Evolutionary conservation across 306 rosid genomes (phyloP).

Genomic region (Pyrus betulifolia): DNA sequence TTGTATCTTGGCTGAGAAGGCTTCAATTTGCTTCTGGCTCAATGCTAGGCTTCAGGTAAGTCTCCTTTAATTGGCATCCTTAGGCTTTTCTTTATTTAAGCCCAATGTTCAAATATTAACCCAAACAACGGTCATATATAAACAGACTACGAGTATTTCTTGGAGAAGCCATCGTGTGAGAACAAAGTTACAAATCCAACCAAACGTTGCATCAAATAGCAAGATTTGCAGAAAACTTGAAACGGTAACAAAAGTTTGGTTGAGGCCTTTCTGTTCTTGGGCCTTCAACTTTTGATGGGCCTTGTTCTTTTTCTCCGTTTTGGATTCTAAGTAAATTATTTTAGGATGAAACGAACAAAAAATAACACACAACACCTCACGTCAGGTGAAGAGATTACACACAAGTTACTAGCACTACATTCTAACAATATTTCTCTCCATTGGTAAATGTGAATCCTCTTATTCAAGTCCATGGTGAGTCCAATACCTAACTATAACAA

Average conservation of each 20-base stretch:
- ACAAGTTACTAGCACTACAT: background rate
- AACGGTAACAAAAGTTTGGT: background rate
- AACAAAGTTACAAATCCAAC: background rate
- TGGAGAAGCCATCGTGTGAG: background rate
- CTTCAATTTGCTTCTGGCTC: too few species aligned
- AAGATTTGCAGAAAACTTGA: background rate
- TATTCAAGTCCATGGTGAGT: too few species aligned
- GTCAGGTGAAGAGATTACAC: background rate
- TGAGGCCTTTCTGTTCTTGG: background rate
- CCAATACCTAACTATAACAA: too few species aligned
- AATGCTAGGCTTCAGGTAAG: too few species aligned
- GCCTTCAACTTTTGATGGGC: background rate
- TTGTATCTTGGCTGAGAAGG: too few species aligned
- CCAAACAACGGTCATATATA: too few species aligned
- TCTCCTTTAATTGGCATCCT: too few species aligned
- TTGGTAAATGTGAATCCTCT: background rate
- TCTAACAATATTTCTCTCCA: too few species aligned
- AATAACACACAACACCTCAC: background rate
- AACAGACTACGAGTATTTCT: background rate
- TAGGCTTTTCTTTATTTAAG: too few species aligned
- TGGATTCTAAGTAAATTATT: background rate
- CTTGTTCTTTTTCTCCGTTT: background rate
- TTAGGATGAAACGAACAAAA: background rate
- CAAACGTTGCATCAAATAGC: background rate
- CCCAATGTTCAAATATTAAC: too few species aligned